Conservation (phyloP, 2,329 filamentous ascomycete genomes). For the Aspergillus hiratsukae region DNA sequence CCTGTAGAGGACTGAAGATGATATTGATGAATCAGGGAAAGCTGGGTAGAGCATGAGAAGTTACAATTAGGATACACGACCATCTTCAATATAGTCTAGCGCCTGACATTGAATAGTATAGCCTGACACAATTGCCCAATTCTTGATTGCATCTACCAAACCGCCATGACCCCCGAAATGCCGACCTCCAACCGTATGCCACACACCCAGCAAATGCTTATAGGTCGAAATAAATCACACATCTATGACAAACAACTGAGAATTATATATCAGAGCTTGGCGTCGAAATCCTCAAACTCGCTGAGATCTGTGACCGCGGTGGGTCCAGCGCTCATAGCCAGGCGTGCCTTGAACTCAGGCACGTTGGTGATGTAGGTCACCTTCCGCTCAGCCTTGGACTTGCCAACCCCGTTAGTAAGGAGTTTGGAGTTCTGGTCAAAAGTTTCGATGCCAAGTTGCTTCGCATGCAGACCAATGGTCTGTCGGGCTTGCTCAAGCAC, state of each 20-base stretch:
- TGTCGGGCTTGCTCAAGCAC: slow-evolving; percentile 49
- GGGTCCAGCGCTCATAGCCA: slow-evolving; percentile 69
- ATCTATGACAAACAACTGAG: neutral
- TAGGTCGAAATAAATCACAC: neutral
- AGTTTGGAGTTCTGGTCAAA: slow-evolving; percentile 15
- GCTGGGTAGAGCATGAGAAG: neutral
- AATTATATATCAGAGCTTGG: slow-evolving; percentile 61
- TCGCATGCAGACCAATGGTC: slow-evolving; percentile 43
- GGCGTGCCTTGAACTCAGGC: slow-evolving; percentile 69
- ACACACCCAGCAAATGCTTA: neutral
- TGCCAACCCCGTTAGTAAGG: slow-evolving; percentile 20
- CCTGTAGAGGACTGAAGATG: neutral
- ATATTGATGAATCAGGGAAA: neutral
- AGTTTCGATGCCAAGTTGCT: slow-evolving; percentile 42
- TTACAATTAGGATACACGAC: neutral
- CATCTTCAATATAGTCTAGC: neutral
- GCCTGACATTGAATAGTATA: neutral
- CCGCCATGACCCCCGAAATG: neutral
- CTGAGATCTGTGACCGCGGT: slow-evolving; percentile 68
- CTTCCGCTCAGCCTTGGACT: slow-evolving; percentile 36
- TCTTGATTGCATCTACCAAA: neutral
- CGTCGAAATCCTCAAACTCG: slow-evolving; percentile 79
- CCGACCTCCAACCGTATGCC: neutral
- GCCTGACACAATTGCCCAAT: neutral
- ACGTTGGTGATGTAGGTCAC: slow-evolving; percentile 69